Conservation (phyloP, 345 rosid species). For the Bruguiera sexangula region DNA sequence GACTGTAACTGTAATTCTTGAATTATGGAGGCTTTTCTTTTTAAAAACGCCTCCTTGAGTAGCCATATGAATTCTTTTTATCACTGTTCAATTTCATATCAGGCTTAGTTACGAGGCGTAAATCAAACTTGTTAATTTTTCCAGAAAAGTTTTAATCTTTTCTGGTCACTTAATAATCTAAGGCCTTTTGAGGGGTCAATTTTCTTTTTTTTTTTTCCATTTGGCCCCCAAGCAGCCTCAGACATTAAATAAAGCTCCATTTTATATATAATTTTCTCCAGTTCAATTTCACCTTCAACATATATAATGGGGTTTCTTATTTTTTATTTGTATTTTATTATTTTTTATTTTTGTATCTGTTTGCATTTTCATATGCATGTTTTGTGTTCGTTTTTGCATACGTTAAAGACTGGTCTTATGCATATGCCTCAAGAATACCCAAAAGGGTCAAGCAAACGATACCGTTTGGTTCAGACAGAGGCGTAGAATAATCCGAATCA, state of each 20-base stretch:
- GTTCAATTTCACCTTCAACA: neutral
- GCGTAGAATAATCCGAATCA: constrained; percentile 15
- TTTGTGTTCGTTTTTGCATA: neutral
- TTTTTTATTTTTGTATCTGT: too few relatives aligned
- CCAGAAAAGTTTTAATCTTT: neutral
- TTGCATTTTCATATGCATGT: neutral
- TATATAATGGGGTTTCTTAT: too few relatives aligned
- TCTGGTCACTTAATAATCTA: neutral
- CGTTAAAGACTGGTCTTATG: neutral
- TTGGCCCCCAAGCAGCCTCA: constrained; percentile 29
- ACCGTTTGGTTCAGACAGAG: constrained; percentile 34
- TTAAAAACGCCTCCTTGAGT: constrained; percentile 21
- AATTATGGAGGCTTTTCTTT: neutral
- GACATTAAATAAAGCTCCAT: constrained; percentile 5
- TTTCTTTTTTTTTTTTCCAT: neutral
- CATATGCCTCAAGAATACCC: constrained; percentile 20
- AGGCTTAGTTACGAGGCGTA: constrained; percentile 37
- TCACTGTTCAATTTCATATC: constrained; percentile 14
- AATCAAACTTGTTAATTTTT: constrained; percentile 6
- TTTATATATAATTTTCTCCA: neutral
- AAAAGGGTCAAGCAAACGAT: constrained; percentile 3
- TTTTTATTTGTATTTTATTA: too few relatives aligned
- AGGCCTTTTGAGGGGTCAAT: constrained; percentile 21
- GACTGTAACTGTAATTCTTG: constrained; percentile 19
- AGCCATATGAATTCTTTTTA: constrained; percentile 8